A percentile compares a stretch with the other conserved stretches of the same genome.
These are phyloP conservation scores for Suhomyces kilbournensis DNA, from an alignment of 805 yeast species.

Conservation along the genomic window DNA sequence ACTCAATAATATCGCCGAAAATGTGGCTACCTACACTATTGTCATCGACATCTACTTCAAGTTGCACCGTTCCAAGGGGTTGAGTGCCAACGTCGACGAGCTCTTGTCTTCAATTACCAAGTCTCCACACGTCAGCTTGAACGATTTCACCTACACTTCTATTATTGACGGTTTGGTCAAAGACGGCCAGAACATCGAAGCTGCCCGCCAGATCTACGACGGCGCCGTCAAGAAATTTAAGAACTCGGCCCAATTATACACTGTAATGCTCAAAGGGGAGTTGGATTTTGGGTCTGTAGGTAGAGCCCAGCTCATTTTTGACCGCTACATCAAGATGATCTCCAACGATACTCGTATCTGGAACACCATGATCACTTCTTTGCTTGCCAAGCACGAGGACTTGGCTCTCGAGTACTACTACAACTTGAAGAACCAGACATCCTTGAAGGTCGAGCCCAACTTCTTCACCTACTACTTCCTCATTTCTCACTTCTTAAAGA, in stretches of 20 bases:
- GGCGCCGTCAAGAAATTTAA: conserved; percentile 33
- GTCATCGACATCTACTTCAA: conserved; percentile 55
- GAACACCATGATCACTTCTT: conserved; percentile 37
- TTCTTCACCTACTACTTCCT: conserved; percentile 49
- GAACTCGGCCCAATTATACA: conserved; percentile 37
- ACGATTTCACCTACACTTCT: conserved; percentile 47
- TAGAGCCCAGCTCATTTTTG: conserved; percentile 31
- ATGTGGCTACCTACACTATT: conserved; percentile 60
- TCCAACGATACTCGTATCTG: conserved; percentile 37
- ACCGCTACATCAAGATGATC: conserved; percentile 32
- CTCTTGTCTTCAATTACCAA: conserved; percentile 42
- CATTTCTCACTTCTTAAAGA: conserved; percentile 35
- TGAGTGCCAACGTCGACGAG: conserved; percentile 37
- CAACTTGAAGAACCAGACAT: conserved; percentile 25
- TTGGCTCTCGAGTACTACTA: conserved; percentile 42
- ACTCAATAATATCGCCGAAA: conserved; percentile 45
- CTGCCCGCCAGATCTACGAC: conserved; percentile 52
- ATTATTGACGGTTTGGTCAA: conserved; percentile 53
- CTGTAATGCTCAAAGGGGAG: conserved; percentile 49
- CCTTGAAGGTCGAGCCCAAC: conserved; percentile 37
- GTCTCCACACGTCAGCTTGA: conserved; percentile 29
- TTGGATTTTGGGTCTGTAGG: conserved; percentile 36
- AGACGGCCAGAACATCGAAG: conserved; percentile 42
- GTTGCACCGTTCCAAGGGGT: conserved; percentile 40
- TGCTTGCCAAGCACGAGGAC: conserved; percentile 28